Percentiles rank a stretch among this genome's conserved stretches.
phyloP scores from a whole-genome alignment of 2,329 filamentous ascomycete species.

The Biscogniauxia mediterranea region DNA sequence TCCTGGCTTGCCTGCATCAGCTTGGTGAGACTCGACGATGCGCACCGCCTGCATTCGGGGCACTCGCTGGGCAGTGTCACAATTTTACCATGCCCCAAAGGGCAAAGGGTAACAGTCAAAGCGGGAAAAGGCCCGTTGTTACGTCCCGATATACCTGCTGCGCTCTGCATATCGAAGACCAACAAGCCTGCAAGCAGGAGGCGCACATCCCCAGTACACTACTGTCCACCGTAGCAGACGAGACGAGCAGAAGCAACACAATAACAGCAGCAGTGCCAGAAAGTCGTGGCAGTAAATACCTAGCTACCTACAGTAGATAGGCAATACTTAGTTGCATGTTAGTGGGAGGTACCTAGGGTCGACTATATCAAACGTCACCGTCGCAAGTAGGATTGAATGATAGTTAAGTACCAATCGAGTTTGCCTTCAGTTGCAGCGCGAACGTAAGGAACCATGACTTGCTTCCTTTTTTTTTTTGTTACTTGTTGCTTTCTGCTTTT shows the following conservation, averaged over 20 bases:
- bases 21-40: conserved; percentile 11
- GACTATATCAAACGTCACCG: not conserved
- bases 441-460: not conserved
- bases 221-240: conserved; percentile 6
- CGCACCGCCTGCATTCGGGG: conserved; percentile 12
- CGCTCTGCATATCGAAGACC: conserved; percentile 1
- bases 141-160: conserved; percentile 9
- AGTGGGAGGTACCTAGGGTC: no score
- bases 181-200: conserved; percentile 22
- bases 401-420: no score
- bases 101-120: conserved; percentile 19
- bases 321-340: no score
- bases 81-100: conserved; percentile 11
- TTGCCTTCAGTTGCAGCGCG: not conserved
- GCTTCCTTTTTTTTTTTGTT: not conserved
- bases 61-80: conserved; percentile 11
- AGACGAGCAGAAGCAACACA: not conserved
- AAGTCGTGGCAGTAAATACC: no score
- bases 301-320: no score
- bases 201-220: conserved; percentile 8
- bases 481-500: not conserved
- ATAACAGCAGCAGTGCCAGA: no score
- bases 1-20: conserved; percentile 1
- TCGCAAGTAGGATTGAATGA: not conserved
- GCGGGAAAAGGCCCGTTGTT: conserved; percentile 23